Base-by-base conservation (phyloP, 176 grass and related monocot species). In the Miscanthus lutarioriparius region DNA sequence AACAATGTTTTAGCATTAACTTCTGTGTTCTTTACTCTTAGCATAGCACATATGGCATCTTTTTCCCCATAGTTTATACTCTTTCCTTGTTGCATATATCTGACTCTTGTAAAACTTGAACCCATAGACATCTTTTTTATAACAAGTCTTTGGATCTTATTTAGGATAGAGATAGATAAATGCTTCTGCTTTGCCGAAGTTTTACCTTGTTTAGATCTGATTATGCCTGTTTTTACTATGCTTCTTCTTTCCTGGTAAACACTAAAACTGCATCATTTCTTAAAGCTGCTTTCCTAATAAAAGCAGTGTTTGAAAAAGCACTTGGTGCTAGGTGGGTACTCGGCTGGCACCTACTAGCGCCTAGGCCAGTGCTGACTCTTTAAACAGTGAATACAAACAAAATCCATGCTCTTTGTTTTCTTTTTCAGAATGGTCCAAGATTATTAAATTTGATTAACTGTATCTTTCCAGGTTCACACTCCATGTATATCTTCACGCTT, bases 401-500 rank as follows among this genome's bases (percentile, higher is more conserved):
- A 72, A 30, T 82, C 37, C 23, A 59, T 80, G 14, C 36, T 35
- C 54, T 66, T 66, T 40, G 1, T 37, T 7, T 51, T 47, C 41
- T 30, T 74, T 65, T 40, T 4, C 19, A 65, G 7, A 82, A 66
- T 82, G 20, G 3, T 10, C 45, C 66, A 72, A 54, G 53, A 54
- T 70, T 82, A 11, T 72, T 74, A 54, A 72, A 88, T 72, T 38
- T 59, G 27, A 26, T 59, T 85, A 49, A 56, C 36, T 59, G 33
- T 81, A 43, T 78, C 16, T 67, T 92, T 49, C 35, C 86, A 99
- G 93, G 86, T 99, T 84, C 96, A 96, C 81, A 99, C 91, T 22
- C 88, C 91, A 84, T 90, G 93, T 77, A 91, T 99, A 92, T 92
- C 85, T 76, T 65, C 93, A 62, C 93, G 96, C 10, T 82, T 99